These are phyloP conservation scores for Leishmania braziliensis DNA, from an alignment of 208 protist species.

Conservation along the genomic window DNA sequence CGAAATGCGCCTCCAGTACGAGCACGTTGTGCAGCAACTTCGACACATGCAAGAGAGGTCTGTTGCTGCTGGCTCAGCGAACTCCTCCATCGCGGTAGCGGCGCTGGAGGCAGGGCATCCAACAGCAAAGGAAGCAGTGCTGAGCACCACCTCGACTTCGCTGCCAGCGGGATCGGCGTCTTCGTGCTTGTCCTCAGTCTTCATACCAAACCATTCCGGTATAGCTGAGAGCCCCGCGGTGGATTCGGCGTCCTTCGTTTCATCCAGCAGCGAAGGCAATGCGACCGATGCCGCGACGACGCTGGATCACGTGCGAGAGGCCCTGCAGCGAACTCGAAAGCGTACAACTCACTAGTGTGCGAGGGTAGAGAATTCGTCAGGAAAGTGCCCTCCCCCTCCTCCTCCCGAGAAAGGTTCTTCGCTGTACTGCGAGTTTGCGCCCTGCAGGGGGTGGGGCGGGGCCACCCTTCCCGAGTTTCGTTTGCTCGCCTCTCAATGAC, in stretches of 20 bases:
- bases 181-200: not conserved
- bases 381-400: not conserved
- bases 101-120: not conserved
- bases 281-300: constrained; percentile 18
- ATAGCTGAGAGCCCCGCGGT: not conserved
- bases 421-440: not conserved
- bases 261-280: not conserved
- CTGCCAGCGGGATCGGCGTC: not conserved
- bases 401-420: not conserved
- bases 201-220: too few species aligned
- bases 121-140: not conserved
- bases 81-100: not conserved
- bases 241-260: not conserved
- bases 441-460: not conserved
- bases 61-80: not conserved
- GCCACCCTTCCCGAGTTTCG: too few species aligned
- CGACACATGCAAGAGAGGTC: constrained; percentile 9
- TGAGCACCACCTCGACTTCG: not conserved
- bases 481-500: not conserved
- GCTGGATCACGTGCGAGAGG: constrained; percentile 41
- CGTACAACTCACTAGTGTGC: constrained; percentile 8
- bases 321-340: constrained; percentile 34
- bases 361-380: not conserved
- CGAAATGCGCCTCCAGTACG: constrained; percentile 26
- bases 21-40: constrained; percentile 17